Evolutionary conservation across 257 asterid species (phyloP), one percentile per base, ranked within the genome.

Genomic region (Rauvolfia tetraphylla): DNA sequence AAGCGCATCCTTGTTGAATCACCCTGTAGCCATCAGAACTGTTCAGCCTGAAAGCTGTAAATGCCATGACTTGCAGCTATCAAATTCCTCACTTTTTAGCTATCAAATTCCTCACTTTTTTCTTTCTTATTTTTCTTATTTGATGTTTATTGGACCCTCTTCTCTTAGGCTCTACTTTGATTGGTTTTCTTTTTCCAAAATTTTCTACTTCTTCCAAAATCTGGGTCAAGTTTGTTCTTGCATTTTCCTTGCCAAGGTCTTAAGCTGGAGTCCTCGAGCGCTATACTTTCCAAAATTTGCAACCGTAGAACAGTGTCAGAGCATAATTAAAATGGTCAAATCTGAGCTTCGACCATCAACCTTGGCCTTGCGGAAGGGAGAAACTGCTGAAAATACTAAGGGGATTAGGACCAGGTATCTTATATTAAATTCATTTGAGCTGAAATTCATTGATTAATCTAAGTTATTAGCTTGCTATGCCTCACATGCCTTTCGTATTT

Each of bases 261-360:
- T 95, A 85, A 95, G 99, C 90, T 89, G 96, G 99, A 85, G 71
- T 57, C 99, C 99, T 8, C 89, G 97, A 68, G 89, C 97, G 53
- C 56, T 91, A 22, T 90, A 90, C 90, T 95, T 91, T 81, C 97
- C 98, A 34, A 87, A 92, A 82, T 95, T 95, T 49, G 98, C 98
- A 54, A 91, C 96, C 74, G 88, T 70, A 54, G 92, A 95, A 83
- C 96, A 93, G 86, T 95, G 99, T 78, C 75, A 87, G 81, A 74
- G 82, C 83, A 85, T 93, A 75, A 75, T 91, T 36, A 68, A 82
- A 80, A 88, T 83, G 88, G 90, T 97, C 25, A 87, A 88, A 87
- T 80, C 65, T 11, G 81, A 74, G 3, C 89, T 95, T 58, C 79
- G 74, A 69, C 98, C 99, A 68, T 95, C 99, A 69, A 53, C 86